Evolutionary conservation across 2,329 filamentous ascomycete species (phyloP), one percentile per base, ranked within the genome.

Genomic region (Phialophora macrospora): DNA sequence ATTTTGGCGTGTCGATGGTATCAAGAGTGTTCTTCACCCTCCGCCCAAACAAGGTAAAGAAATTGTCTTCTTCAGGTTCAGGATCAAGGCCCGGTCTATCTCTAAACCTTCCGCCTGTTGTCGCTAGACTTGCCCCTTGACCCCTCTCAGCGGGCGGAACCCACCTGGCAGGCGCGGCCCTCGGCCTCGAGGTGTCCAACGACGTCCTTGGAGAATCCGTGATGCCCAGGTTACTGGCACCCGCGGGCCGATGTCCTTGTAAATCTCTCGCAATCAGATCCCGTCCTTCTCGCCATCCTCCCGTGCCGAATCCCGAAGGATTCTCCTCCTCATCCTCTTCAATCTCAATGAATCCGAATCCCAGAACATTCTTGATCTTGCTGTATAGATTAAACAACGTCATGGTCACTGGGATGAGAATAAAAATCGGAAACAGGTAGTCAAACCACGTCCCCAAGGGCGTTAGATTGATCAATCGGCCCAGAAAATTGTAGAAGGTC

Each of bases 1-100:
- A 98, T 69, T 88, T 88, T 0, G 95, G 94, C 32, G 89, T 84
- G 60, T 93, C 90, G 1, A 92, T 84, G 0, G 88, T 90, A 67
- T 98, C 94, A 60, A 98, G 87, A 0, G 95, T 98, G 74, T 99
- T 99, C 78, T 89, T 91, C 72, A 99, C 88, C 41, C 94, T 85
- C 74, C 96, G 91, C 0, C 91, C 88, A 67, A 98, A 87, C 38
- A 90, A 89, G 70, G 91, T 86, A 74, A 98, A 93, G 77, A 97
- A 92, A 70, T 89, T 92, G 62, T 92, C 91, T 14, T 93, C 88
- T 34, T 91, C 89, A 1, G 86, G 83, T n/a, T 86, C 85, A 7
- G 85, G 84, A 0, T 86, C 84, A 22, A 84, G 77, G 32, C 80
- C 34, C 7, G 57, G 57, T 14, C 56, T 74, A 57, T 76, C 72